A percentile compares a stretch with the other conserved stretches of the same genome.
Evolutionary conservation across 2,329 filamentous ascomycete species (phyloP).

Genomic region (Lachnum nothofagi): DNA sequence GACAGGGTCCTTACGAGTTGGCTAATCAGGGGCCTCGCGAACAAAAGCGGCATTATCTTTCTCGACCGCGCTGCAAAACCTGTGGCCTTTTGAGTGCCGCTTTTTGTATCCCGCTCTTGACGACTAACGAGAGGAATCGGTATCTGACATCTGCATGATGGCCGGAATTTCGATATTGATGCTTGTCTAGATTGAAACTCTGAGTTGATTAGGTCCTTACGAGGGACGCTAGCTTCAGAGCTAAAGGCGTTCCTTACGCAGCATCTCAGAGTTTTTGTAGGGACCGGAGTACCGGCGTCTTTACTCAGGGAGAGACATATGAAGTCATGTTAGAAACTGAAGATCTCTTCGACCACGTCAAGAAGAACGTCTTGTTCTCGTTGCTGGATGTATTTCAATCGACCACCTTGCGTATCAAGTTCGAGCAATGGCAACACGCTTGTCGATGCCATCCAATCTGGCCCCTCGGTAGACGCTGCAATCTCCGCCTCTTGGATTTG

Average conservation of each 20-base stretch:
- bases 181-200: neutral
- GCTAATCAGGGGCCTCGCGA: neutral
- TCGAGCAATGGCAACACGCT: conserved; percentile 11
- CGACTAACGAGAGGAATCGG: neutral
- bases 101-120: too few species aligned
- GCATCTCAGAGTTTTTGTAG: too few species aligned
- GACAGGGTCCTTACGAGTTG: conserved; percentile 8
- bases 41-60: neutral
- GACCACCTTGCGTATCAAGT: conserved; percentile 12
- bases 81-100: neutral
- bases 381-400: conserved; percentile 7
- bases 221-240: too few species aligned
- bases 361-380: neutral
- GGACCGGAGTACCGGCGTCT: too few species aligned
- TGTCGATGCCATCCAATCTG: neutral
- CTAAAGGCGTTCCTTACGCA: too few species aligned
- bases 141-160: neutral
- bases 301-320: too few species aligned
- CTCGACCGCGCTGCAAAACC: neutral
- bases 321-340: conserved; percentile 12
- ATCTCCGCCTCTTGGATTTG: conserved; percentile 19
- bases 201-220: too few species aligned
- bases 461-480: neutral
- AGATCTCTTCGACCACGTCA: conserved; percentile 14
- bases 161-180: neutral